phyloP scores from a whole-genome alignment of 345 rosid genomes.

The Camelina laxa region DNA sequence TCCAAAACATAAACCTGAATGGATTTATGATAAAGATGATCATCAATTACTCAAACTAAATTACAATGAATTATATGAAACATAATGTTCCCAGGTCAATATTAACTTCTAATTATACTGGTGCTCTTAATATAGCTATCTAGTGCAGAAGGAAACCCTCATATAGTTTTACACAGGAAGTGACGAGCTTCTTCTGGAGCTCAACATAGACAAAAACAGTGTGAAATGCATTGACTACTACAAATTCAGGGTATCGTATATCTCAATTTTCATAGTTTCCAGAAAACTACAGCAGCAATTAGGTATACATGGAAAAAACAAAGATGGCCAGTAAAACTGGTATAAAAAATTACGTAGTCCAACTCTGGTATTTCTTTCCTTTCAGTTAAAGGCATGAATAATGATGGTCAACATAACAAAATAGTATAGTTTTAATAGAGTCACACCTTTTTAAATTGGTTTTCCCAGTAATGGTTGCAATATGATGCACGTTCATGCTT shows the following conservation, averaged over 20 bases:
- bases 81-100: background rate
- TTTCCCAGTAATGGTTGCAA: conserved; percentile 97
- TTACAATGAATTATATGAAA: conserved; percentile 3
- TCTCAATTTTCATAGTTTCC: background rate
- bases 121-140: background rate
- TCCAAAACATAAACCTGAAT: conserved; percentile 85
- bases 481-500: conserved; percentile 98
- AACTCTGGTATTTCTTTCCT: conserved; percentile 22
- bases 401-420: conserved; percentile 9
- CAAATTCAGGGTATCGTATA: background rate
- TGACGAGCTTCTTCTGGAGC: conserved; percentile 1
- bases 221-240: conserved; percentile 4
- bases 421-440: conserved; percentile 26
- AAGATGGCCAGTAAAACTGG: conserved; percentile 3
- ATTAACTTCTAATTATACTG: conserved; percentile 15
- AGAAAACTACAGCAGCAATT: background rate
- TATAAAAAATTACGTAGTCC: background rate
- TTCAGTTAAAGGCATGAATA: conserved; percentile 14
- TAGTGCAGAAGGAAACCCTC: background rate
- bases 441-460: conserved; percentile 88
- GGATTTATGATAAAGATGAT: conserved; percentile 35
- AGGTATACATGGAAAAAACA: background rate
- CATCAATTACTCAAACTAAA: conserved; percentile 25
- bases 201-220: background rate
- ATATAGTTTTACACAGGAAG: background rate